These are phyloP conservation scores for Theileria sp. DNA, from an alignment of 169 alveolate genomes.

Conservation along the genomic window DNA sequence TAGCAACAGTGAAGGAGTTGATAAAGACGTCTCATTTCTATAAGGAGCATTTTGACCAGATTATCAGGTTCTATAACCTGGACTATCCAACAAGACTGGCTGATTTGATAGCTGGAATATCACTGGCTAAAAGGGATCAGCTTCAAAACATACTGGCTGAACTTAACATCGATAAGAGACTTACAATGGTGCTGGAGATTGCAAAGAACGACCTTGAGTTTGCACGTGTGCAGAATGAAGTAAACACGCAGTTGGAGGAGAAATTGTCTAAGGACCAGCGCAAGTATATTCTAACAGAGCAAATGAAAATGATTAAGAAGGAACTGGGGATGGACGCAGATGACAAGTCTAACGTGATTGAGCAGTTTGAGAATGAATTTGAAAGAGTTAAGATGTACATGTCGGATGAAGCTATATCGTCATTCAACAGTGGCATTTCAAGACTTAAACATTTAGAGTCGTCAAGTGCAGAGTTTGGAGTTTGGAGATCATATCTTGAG, in stretches of 20 bases:
- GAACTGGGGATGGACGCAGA: conserved; percentile 81
- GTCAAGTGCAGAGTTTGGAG: conserved; percentile 73
- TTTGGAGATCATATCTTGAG: conserved; percentile 78
- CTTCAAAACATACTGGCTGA: conserved; percentile 77
- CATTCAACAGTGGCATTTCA: conserved; percentile 37
- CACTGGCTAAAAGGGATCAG: conserved; percentile 77
- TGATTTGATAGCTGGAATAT: conserved; percentile 79
- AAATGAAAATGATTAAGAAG: conserved; percentile 76
- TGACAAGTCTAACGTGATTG: conserved; percentile 74
- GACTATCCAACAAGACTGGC: conserved; percentile 79
- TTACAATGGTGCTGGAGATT: conserved; percentile 73
- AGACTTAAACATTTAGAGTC: conserved; percentile 72
- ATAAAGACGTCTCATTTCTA: conserved; percentile 76
- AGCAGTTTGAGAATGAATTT: conserved; percentile 48
- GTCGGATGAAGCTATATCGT: conserved; percentile 46
- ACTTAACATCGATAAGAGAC: conserved; percentile 71
- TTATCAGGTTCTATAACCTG: conserved; percentile 73
- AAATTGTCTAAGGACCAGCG: conserved; percentile 78
- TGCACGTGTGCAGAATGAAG: conserved; percentile 74
- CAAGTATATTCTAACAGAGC: conserved; percentile 72
- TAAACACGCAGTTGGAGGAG: conserved; percentile 73
- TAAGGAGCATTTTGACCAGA: conserved; percentile 81
- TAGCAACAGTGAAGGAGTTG: conserved; percentile 76
- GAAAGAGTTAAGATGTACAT: conserved; percentile 10
- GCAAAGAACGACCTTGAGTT: conserved; percentile 79